phyloP scores from a whole-genome alignment of 768 basidiomycete species.

The Suillus bovinus region DNA sequence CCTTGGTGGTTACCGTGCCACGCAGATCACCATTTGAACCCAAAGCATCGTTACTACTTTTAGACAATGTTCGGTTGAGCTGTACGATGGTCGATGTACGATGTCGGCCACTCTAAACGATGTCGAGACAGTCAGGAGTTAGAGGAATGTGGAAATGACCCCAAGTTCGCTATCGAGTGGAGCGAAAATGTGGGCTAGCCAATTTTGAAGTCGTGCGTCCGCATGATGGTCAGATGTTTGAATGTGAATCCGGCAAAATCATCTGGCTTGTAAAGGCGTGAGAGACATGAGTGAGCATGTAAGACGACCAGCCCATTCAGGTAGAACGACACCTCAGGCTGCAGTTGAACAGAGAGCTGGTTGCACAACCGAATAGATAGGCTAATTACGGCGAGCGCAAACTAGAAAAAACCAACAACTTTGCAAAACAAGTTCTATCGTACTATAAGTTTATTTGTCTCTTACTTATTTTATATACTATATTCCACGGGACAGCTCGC shows the following conservation, averaged over 20 bases:
- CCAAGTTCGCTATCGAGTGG: background rate
- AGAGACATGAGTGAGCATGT: background rate
- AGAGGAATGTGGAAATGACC: too few relatives aligned
- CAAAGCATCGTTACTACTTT: background rate
- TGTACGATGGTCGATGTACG: too few relatives aligned
- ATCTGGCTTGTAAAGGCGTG: background rate
- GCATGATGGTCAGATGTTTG: background rate
- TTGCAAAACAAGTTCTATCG: too few relatives aligned
- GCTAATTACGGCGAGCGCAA: too few relatives aligned
- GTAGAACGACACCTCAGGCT: too few relatives aligned
- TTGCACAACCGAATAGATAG: too few relatives aligned
- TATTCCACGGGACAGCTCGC: too few relatives aligned
- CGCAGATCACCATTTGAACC: constrained; percentile 14
- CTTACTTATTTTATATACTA: too few relatives aligned
- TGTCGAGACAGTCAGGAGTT: too few relatives aligned
- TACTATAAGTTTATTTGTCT: too few relatives aligned
- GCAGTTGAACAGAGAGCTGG: background rate
- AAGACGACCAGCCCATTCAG: background rate
- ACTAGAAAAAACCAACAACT: too few relatives aligned
- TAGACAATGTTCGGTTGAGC: background rate
- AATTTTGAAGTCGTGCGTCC: background rate
- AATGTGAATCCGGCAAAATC: background rate
- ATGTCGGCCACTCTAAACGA: background rate
- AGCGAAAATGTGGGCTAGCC: background rate
- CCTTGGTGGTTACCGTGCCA: constrained; percentile 35